A percentile compares a stretch with the other conserved stretches of the same genome.
Conservation (phyloP, 176 grass and related monocot species). For the Bromus sterilis region DNA sequence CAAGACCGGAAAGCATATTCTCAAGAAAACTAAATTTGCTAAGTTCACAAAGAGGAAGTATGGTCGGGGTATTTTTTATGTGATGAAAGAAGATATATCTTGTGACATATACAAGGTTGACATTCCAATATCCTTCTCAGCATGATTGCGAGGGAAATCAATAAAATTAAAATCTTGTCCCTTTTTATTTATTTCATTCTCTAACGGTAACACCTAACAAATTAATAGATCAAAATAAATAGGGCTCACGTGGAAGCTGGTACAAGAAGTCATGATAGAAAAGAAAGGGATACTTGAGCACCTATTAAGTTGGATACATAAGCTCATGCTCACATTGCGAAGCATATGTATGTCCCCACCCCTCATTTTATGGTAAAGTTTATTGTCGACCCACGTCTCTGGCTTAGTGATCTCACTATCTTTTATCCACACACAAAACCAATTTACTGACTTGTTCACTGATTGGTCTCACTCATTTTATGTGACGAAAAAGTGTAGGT, state of each 20-base stretch:
- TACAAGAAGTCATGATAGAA: constrained; percentile 35
- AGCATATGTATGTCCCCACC: constrained; percentile 45
- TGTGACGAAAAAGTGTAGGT: background rate
- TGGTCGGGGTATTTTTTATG: no score
- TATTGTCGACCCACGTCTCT: background rate
- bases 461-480: background rate
- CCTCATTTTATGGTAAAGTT: background rate
- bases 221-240: background rate
- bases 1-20: no score
- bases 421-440: background rate
- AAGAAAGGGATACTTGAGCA: constrained; percentile 33
- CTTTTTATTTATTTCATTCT: background rate
- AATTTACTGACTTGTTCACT: background rate
- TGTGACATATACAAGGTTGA: no score
- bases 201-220: background rate
- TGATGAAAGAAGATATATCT: no score
- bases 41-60: no score
- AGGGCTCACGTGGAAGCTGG: constrained; percentile 40
- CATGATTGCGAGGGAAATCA: constrained; percentile 56
- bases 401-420: background rate
- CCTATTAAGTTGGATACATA: constrained; percentile 72
- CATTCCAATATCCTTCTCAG: constrained; percentile 24
- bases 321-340: constrained; percentile 69
- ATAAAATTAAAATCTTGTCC: constrained; percentile 29
- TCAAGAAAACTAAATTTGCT: no score